Evolutionary conservation across 75 land plant species (phyloP).

Genomic region (Gnetum montanum): DNA sequence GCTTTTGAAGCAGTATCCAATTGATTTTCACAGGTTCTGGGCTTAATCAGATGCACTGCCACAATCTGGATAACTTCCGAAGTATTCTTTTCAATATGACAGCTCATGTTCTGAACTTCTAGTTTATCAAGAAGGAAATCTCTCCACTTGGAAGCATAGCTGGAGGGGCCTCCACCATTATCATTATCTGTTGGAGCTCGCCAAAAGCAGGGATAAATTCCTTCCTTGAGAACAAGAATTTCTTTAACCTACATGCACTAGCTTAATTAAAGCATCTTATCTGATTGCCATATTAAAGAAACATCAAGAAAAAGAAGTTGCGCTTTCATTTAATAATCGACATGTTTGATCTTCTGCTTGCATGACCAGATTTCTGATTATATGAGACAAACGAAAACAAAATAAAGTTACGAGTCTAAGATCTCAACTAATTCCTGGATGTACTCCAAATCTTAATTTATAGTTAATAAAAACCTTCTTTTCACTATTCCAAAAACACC

Average conservation of each 20-base stretch:
- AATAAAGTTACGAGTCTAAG: no score
- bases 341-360: no score
- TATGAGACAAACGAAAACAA: no score
- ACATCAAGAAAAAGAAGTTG: no score
- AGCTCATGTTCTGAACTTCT: conserved; percentile 22
- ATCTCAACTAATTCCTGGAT: no score
- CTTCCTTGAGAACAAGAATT: conserved; percentile 34
- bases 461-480: no score
- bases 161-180: conserved; percentile 69
- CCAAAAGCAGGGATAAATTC: conserved; percentile 88
- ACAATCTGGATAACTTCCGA: conserved; percentile 27
- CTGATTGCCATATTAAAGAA: no score
- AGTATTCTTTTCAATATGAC: conserved; percentile 24
- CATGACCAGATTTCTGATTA: no score
- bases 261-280: not conserved
- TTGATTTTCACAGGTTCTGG: conserved; percentile 15
- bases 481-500: no score
- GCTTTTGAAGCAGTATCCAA: conserved; percentile 4
- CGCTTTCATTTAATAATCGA: no score
- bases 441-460: no score
- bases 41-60: conserved; percentile 32
- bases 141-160: conserved; percentile 73
- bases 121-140: conserved; percentile 42
- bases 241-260: conserved; percentile 45
- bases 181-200: conserved; percentile 97